Percentiles rank a stretch among this genome's conserved stretches.
Evolutionary conservation across 306 rosid species (phyloP).

Genomic region (Trifolium pratense): DNA sequence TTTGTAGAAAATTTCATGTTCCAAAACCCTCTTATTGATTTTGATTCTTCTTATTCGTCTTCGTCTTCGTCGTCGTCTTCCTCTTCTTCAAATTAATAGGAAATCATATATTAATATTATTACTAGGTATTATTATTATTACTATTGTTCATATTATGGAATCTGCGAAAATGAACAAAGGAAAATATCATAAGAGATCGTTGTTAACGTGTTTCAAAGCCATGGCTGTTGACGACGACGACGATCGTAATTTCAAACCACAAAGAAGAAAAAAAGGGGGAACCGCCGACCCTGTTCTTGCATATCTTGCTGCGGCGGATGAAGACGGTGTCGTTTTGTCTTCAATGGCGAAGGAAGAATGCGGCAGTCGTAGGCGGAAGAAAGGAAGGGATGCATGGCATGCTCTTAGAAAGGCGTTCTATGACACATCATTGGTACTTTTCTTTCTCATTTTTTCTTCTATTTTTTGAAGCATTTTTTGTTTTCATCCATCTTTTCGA

Average conservation of each 20-base stretch:
- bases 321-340: neutral
- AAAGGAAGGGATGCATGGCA: neutral
- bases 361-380: neutral
- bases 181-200: neutral
- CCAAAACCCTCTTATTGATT: neutral
- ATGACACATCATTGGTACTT: conserved; percentile 35
- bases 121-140: too few relatives aligned
- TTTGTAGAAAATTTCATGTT: neutral
- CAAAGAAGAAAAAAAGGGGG: neutral
- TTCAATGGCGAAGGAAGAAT: neutral
- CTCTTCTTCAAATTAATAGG: neutral
- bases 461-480: too few relatives aligned
- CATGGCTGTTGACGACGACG: neutral
- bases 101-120: neutral
- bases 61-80: neutral
- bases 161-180: neutral
- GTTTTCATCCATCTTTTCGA: too few relatives aligned
- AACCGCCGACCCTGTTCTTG: conserved; percentile 13
- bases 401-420: conserved; percentile 1
- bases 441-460: neutral
- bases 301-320: neutral
- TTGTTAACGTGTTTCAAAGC: neutral
- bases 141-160: neutral
- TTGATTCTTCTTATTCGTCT: neutral
- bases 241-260: neutral